Base-by-base conservation (phyloP, 202 grass and related monocot species). In the Cymbopogon flexuosus region DNA sequence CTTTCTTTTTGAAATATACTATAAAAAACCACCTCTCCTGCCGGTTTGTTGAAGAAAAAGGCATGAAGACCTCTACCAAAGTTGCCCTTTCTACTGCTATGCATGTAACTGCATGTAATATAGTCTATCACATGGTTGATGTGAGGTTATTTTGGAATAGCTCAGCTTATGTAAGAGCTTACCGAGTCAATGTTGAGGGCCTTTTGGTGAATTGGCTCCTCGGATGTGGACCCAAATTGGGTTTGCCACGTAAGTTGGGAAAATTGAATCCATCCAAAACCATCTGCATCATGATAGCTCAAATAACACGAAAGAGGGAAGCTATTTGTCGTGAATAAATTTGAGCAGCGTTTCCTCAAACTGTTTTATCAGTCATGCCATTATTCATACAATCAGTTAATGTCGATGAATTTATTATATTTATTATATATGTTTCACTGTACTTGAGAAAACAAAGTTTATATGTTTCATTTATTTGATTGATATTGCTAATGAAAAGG, bases 391-490 rank as follows among this genome's bases (percentile, higher is more conserved):
- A 73, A 59, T 7, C 1, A 37, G 14, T 64, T 10, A 43, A 73
- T 12, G 34, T 62, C 22, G 18, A 43, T 75, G 15, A n/a, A 33
- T n/a, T 7, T 63, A 42, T 22, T n/a, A n/a, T n/a, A n/a, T 33
- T 15, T 57, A 15, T 23, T 59, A 31, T 18, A 59, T 56, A 52
- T 47, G 64, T 47, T 60, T 54, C 60, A 64, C 23, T 72, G 54
- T 58, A 23, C 54, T 58, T 5, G 9, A 23, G 54, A 23, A 58
- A 23, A 23, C 51, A 58, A 58, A 65, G 27, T 39, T 59, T 18
- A 59, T 35, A 19, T 61, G 73, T 12, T 46, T 54, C 49, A 64
- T 33, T 72, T 46, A 36, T 83, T 66, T 83, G n/a, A 11, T 16
- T 65, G 37, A 5, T 7, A 23, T 41, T 18, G 37, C 39, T 15